Conservation (phyloP, 345 rosid genomes). For the Excoecaria cochinchinensis region DNA sequence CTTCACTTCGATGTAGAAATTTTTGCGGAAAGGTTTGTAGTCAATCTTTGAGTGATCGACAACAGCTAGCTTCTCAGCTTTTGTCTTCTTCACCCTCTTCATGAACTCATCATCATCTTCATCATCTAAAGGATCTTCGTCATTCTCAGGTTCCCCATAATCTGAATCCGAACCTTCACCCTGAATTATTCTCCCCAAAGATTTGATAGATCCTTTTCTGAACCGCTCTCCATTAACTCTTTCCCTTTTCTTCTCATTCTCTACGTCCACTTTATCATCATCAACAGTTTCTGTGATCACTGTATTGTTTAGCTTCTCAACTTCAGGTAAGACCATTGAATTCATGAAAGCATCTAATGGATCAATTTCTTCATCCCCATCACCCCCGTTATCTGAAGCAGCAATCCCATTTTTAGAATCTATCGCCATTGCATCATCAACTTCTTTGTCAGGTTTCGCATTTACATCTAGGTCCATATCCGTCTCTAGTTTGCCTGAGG, state of each 20-base stretch:
- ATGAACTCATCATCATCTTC: slow-evolving; percentile 97
- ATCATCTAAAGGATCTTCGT: slow-evolving; percentile 61
- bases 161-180: slow-evolving; percentile 97
- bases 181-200: slow-evolving; percentile 87
- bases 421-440: slow-evolving; percentile 51
- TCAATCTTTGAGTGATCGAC: slow-evolving; percentile 95
- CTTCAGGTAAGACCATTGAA: slow-evolving; percentile 89
- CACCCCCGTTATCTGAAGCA: slow-evolving; percentile 38
- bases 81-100: slow-evolving; percentile 98
- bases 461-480: slow-evolving; percentile 62
- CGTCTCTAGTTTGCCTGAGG: slow-evolving; percentile 38
- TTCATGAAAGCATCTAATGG: slow-evolving; percentile 98
- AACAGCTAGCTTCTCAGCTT: slow-evolving; percentile 81
- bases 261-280: slow-evolving; percentile 27
- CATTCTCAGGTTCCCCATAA: slow-evolving; percentile 59
- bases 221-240: slow-evolving; percentile 41
- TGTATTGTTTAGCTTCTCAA: slow-evolving; percentile 61
- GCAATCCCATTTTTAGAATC: slow-evolving; percentile 41
- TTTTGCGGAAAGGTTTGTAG: slow-evolving; percentile 72
- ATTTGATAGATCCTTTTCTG: slow-evolving; percentile 58
- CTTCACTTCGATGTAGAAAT: slow-evolving; percentile 88
- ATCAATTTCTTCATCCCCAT: slow-evolving; percentile 79
- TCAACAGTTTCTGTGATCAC: slow-evolving; percentile 31
- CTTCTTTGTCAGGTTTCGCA: slow-evolving; percentile 37
- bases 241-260: slow-evolving; percentile 35